Evolutionary conservation across 139 green algal species (phyloP), one percentile per base, ranked within the genome.

Genomic region (Closterium sp.): DNA sequence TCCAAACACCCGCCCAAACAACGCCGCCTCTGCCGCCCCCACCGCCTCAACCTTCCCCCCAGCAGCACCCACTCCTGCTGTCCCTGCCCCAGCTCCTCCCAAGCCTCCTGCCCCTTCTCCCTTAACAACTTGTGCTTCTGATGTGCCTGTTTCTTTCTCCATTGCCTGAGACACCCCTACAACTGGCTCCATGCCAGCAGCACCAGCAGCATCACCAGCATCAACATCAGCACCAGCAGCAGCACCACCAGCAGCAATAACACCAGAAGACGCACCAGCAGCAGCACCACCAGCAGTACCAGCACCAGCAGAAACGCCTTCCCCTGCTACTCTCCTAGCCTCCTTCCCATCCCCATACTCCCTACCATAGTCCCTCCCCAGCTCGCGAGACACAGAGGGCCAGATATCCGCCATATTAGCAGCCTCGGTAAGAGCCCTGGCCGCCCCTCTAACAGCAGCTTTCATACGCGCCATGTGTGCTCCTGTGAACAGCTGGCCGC

Each of bases 401-500:
- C 30, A 86, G 30, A 33, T 86, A 33, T 34, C 31, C 30, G 84
- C 30, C 30, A 33, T 86, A 33, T 34, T 33, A 86, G 30, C 31
- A 21, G 84, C 84, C 84, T 33, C 30, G 30, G 31, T 86, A 33
- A 86, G 30, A 84, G 16, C 66, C 16, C 66, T 16, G 16, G 21
- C 66, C n/a, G 86, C 55, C 1, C 55, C 55, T 4, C 97, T 0
- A 97, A 91, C 33, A 99, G 90, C 76, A 93, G 91, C 30, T 96
- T 96, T 92, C 97, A 98, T 76, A 98, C 93, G 95, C 0, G 94
- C 90, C 55, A 98, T 92, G 95, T 98, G 96, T 4, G 96, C 95
- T 6, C 94, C 94, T 0, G 97, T 99, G 95, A 98, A 98, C 84
- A 99, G 90, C 36, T 98, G 94, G 0, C 96, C 95, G 0, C 93